A percentile compares a stretch with the other conserved stretches of the same genome.
These are phyloP conservation scores for Daucus carota DNA, from an alignment of 129 eudicot genomes.

Conservation along the genomic window DNA sequence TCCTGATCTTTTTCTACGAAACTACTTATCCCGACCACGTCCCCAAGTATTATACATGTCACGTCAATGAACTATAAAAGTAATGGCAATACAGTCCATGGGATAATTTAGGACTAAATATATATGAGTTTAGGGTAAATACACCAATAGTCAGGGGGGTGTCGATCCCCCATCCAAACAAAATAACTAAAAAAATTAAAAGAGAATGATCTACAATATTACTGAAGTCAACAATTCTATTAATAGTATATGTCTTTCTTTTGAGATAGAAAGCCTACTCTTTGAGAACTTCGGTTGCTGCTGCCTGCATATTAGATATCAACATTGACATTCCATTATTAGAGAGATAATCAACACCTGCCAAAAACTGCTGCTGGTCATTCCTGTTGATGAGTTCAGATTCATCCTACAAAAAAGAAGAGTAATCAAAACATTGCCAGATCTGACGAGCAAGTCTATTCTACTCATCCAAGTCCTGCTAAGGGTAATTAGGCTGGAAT, in stretches of 20 bases:
- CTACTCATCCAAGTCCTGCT: neutral
- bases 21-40: neutral
- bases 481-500: neutral
- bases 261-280: conserved; percentile 36
- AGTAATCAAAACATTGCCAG: conserved; percentile 9
- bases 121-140: neutral
- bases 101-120: neutral
- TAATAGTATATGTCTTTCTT: neutral
- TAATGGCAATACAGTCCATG: neutral
- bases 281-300: conserved; percentile 61
- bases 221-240: neutral
- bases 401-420: conserved; percentile 50
- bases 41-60: neutral
- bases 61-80: neutral
- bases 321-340: conserved; percentile 53
- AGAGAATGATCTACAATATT: neutral
- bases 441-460: neutral
- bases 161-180: neutral
- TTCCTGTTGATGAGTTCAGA: conserved; percentile 50
- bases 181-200: neutral
- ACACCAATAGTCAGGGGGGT: neutral
- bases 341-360: conserved; percentile 81
- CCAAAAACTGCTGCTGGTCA: conserved; percentile 73
- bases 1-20: neutral
- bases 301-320: conserved; percentile 64